phyloP scores from a whole-genome alignment of 116 monocot species.

The Thalassia testudinum region DNA sequence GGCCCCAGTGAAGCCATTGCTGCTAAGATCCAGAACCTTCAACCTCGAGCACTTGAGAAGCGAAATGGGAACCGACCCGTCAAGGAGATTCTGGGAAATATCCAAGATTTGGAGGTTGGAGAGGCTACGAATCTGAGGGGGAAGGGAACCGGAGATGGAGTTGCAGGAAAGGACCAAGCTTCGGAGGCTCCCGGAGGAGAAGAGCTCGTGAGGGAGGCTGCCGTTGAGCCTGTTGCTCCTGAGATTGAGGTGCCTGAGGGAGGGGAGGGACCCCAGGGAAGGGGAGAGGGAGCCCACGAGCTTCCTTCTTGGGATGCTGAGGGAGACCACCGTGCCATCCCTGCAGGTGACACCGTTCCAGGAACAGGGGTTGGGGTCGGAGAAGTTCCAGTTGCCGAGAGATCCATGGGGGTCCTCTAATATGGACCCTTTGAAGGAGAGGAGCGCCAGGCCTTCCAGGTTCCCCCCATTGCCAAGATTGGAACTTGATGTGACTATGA shows the following conservation, averaged over 20 bases:
- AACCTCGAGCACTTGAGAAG: conserved; percentile 29
- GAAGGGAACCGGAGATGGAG: conserved; percentile 29
- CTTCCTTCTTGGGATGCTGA: conserved; percentile 35
- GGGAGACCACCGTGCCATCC: conserved; percentile 26
- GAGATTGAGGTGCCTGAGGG: conserved; percentile 62
- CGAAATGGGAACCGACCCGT: conserved; percentile 25
- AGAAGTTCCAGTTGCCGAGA: conserved; percentile 50
- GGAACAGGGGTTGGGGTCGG: conserved; percentile 35
- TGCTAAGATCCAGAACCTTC: conserved; percentile 24
- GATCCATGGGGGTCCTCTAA: conserved; percentile 22
- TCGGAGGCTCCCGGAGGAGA: conserved; percentile 21
- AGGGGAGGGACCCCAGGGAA: conserved; percentile 37
- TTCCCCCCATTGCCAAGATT: too few relatives aligned
- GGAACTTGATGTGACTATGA: too few relatives aligned
- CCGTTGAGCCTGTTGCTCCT: conserved; percentile 45
- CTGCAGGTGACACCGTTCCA: conserved; percentile 58
- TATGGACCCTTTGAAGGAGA: conserved; percentile 33
- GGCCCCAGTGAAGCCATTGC: conserved; percentile 30
- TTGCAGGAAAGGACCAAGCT: conserved; percentile 49
- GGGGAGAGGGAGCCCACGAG: conserved; percentile 36
- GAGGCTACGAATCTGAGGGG: conserved; percentile 31
- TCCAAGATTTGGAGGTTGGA: conserved; percentile 37
- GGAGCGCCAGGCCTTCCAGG: conserved; percentile 36
- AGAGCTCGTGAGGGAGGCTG: conserved; percentile 18
- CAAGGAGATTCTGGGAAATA: conserved; percentile 29